Evolutionary conservation across 805 yeast species (phyloP).

Genomic region (Suhomyces vadensis): DNA sequence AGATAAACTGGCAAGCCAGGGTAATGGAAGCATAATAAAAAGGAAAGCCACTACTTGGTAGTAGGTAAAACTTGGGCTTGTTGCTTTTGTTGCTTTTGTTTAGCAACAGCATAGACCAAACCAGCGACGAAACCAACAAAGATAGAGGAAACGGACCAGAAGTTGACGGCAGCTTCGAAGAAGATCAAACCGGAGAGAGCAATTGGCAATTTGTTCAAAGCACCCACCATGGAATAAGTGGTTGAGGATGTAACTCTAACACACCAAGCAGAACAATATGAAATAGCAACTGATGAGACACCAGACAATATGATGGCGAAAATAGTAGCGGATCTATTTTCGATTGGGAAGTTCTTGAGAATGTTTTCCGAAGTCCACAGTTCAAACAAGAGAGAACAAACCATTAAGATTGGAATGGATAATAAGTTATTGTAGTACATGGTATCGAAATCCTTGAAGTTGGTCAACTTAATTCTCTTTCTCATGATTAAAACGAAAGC

Average conservation of each 20-base stretch:
- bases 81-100: constrained; percentile 77
- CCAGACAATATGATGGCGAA: constrained; percentile 90
- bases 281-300: constrained; percentile 91
- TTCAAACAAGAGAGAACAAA: constrained; percentile 76
- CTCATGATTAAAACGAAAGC: constrained; percentile 92
- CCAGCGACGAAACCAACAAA: constrained; percentile 95
- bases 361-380: constrained; percentile 90
- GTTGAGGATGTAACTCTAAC: constrained; percentile 98
- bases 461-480: constrained; percentile 95
- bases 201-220: constrained; percentile 95
- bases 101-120: constrained; percentile 91
- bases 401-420: constrained; percentile 83
- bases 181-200: constrained; percentile 93
- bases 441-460: constrained; percentile 95
- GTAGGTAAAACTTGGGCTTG: constrained; percentile 11
- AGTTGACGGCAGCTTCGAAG: constrained; percentile 93
- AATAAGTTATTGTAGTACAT: constrained; percentile 97
- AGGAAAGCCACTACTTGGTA: constrained; percentile 10
- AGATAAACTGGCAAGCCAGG: background rate
- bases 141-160: constrained; percentile 87
- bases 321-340: constrained; percentile 64
- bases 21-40: background rate
- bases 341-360: constrained; percentile 74
- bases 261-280: constrained; percentile 99
- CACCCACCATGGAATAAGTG: constrained; percentile 99